A percentile compares a stretch with the other conserved stretches of the same genome.
Evolutionary conservation across 129 eudicot species (phyloP).

Genomic region (Smallanthus sonchifolius): DNA sequence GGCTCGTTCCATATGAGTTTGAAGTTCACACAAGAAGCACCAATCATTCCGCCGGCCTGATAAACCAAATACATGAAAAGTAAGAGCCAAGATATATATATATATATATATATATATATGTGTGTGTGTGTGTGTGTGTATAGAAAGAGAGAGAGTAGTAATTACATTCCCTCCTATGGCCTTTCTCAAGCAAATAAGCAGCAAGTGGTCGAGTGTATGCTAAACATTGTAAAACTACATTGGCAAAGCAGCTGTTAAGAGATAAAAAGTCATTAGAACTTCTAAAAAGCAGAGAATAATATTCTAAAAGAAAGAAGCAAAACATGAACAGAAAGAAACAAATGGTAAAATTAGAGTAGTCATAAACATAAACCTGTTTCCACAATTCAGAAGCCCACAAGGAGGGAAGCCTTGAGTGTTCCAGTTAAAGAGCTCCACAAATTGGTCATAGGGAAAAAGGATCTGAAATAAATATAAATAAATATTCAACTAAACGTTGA

Average conservation of each 20-base stretch:
- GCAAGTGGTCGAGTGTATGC: constrained; percentile 84
- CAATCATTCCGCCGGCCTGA: constrained; percentile 77
- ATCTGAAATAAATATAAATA: constrained; percentile 40
- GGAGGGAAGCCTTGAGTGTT: constrained; percentile 67
- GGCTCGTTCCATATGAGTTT: constrained; percentile 72
- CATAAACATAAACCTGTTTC: constrained; percentile 63
- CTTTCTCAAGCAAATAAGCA: constrained; percentile 77
- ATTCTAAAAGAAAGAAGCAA: neutral
- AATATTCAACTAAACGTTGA: neutral
- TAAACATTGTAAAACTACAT: constrained; percentile 90
- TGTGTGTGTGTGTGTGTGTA: too few species aligned
- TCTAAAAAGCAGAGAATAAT: neutral
- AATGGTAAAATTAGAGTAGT: neutral
- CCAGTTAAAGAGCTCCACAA: constrained; percentile 75
- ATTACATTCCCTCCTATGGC: constrained; percentile 75
- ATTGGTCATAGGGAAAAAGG: constrained; percentile 81
- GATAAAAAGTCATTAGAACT: constrained; percentile 11
- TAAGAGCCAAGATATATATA: neutral
- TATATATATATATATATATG: neutral
- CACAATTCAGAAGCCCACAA: constrained; percentile 92
- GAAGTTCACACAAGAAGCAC: constrained; percentile 94
- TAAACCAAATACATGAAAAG: constrained; percentile 9
- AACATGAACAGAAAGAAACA: neutral
- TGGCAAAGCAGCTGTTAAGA: constrained; percentile 83
- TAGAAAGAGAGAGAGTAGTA: constrained; percentile 17